Percentiles rank a stretch among this genome's conserved stretches.
Conservation (phyloP, 2,329 filamentous ascomycete genomes). For the Colletotrichum sp. region DNA sequence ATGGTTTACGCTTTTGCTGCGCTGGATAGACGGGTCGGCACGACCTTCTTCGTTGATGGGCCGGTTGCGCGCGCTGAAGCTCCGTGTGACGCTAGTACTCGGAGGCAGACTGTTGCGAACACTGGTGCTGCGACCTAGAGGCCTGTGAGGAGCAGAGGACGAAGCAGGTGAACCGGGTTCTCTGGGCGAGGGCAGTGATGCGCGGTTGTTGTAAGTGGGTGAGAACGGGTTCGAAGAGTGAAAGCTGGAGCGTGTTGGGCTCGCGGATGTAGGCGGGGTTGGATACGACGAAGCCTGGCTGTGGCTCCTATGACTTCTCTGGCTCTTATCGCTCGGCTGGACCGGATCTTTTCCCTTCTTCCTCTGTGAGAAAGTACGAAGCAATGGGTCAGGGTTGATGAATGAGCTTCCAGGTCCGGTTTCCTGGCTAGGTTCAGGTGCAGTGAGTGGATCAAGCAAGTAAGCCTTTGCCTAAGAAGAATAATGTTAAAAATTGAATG, state of each 20-base stretch:
- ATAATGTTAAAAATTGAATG: not conserved
- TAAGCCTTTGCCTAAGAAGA: constrained; percentile 63
- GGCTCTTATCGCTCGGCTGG: not conserved
- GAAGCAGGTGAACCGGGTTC: constrained; percentile 12
- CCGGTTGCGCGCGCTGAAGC: constrained; percentile 24
- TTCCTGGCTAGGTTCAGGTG: constrained; percentile 70
- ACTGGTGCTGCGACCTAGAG: constrained; percentile 25
- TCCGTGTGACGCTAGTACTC: constrained; percentile 37
- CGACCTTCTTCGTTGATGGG: not conserved
- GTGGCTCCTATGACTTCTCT: constrained; percentile 12
- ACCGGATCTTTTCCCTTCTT: constrained; percentile 22
- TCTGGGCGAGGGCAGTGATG: constrained; percentile 27
- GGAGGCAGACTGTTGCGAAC: constrained; percentile 26
- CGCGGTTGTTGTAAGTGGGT: constrained; percentile 29
- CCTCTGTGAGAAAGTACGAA: constrained; percentile 26
- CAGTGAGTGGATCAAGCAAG: constrained; percentile 72
- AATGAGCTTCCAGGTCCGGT: constrained; percentile 68
- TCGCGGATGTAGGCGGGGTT: constrained; percentile 60
- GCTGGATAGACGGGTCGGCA: not conserved
- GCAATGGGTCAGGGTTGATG: constrained; percentile 36
- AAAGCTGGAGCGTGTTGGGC: constrained; percentile 52
- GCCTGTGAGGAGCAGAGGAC: constrained; percentile 20
- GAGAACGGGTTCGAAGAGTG: constrained; percentile 49
- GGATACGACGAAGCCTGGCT: constrained; percentile 29
- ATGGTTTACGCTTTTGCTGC: constrained; percentile 19